Conservation (phyloP, 2,329 filamentous ascomycete species). For the Cladosporium cucumerinum region DNA sequence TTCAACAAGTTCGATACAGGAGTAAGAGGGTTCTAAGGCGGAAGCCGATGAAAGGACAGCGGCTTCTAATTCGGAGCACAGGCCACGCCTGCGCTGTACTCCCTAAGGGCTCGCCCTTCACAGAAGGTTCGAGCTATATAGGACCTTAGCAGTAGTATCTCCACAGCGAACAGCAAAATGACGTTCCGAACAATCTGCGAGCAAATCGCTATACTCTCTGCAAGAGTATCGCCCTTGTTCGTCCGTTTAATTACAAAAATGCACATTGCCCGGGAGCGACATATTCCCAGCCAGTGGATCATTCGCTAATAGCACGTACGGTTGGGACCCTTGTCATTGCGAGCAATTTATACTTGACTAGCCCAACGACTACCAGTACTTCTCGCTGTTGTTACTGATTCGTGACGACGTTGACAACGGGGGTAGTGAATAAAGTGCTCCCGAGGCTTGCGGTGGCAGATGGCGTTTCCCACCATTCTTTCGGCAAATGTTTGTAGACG, state of each 20-base stretch:
- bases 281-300: neutral
- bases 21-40: too few relatives aligned
- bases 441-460: neutral
- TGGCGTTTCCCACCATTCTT: neutral
- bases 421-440: neutral
- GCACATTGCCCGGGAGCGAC: neutral
- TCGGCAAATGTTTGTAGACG: neutral
- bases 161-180: neutral
- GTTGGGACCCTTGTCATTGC: neutral
- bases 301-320: neutral
- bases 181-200: neutral
- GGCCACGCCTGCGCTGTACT: too few relatives aligned
- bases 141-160: neutral
- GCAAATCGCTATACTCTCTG: neutral
- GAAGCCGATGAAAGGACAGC: too few relatives aligned
- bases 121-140: neutral
- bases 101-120: too few relatives aligned
- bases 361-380: neutral
- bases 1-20: too few relatives aligned
- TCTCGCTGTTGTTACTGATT: neutral
- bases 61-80: too few relatives aligned
- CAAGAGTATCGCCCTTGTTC: neutral
- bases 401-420: neutral
- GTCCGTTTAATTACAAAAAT: neutral
- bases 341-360: neutral